Conservation (phyloP, 2,329 filamentous ascomycete species). For the Trichoderma koningii region DNA sequence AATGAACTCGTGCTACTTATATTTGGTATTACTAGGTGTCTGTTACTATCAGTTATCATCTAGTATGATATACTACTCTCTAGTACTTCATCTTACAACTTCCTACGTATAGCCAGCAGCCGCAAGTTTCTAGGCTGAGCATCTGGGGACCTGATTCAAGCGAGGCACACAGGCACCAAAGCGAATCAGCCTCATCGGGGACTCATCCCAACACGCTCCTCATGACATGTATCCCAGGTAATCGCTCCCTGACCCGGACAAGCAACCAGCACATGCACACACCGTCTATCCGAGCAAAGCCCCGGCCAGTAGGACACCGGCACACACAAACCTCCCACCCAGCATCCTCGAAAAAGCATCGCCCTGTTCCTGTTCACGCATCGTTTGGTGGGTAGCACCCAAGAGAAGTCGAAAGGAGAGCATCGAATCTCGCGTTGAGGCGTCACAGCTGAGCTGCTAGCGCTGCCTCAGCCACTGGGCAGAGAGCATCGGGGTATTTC, state of each 20-base stretch:
- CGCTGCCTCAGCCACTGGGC: slow-evolving; percentile 18
- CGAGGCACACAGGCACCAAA: slow-evolving; percentile 10
- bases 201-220: neutral
- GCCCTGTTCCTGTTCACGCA: neutral
- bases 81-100: neutral
- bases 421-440: slow-evolving; percentile 18
- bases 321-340: neutral
- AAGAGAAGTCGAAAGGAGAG: neutral
- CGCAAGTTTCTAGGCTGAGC: slow-evolving; percentile 13
- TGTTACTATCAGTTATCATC: too few species aligned
- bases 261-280: neutral
- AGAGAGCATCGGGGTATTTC: neutral
- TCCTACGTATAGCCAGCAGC: neutral
- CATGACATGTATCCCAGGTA: neutral
- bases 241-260: neutral
- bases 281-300: neutral
- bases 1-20: slow-evolving; percentile 1
- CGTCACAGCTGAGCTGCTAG: slow-evolving; percentile 21
- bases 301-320: neutral
- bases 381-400: neutral
- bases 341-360: neutral
- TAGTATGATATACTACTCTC: too few species aligned
- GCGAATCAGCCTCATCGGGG: slow-evolving; percentile 9
- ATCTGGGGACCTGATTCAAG: neutral
- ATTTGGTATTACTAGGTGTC: too few species aligned